Base-by-base conservation (phyloP, 768 basidiomycete species). In the Chalciporus piperatus region DNA sequence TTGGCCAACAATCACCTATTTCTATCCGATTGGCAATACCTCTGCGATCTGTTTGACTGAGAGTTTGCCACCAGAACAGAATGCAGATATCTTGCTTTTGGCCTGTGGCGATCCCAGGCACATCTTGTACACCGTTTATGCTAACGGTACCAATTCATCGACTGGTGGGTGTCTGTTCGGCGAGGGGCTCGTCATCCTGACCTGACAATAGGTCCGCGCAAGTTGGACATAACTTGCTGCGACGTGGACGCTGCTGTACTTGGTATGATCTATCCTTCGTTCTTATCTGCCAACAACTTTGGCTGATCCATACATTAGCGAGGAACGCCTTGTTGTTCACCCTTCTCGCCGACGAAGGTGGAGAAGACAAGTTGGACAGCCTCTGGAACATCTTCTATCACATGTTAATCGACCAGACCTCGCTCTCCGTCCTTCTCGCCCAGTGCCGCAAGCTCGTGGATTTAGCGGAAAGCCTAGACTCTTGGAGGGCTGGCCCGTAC, bases 11-110 rank as follows among this genome's bases (percentile, higher is more conserved):
- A 8, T 46, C n/a, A 62, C 60, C 1, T 79, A 68, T 50, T 84
- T 82, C 67, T 83, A 83, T 59, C 76, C 82, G 0, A 72, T 82
- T 8, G 83, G 83, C 23, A 83, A 83, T 55, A 83, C 82, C 0
- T 71, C 80, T 4, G 75, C 83, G 1, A 64, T 77, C 4, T 78
- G 70, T 52, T 65, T 84, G 39, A 76, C 79, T 1, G 67, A 76
- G 42, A 71, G 74, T 40, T 55, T 83, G 7, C 53, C 76, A 40
- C 76, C 77, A 0, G 79, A 80, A 50, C 59, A 66, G 38, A 39
- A 64, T 19, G 59, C 62, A 12, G 49, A 61, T 6, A 1, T 82
- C 16, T 69, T 84, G 8, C 71, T 81, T 9, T 72, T 83, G 19
- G 82, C 76, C 10, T 83, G 80, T 52, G 82, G 81, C 5, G 83